phyloP scores from a whole-genome alignment of 805 yeast species.

The Spathaspora sp. region DNA sequence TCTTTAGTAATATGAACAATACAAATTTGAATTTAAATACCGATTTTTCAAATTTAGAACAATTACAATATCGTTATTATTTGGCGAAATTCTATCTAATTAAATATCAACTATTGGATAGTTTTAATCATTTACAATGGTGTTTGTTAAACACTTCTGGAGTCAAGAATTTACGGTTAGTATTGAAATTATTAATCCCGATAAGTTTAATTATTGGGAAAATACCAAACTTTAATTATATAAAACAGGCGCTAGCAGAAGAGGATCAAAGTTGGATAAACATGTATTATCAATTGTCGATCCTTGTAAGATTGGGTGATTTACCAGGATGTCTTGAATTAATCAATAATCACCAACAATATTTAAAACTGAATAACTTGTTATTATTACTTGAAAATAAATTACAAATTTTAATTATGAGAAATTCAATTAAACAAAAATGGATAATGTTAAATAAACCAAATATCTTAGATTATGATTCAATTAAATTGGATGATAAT shows the following conservation, averaged over 20 bases:
- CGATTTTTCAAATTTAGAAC: slow-evolving; percentile 41
- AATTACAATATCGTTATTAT: slow-evolving; percentile 50
- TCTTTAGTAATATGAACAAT: slow-evolving; percentile 57
- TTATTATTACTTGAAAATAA: slow-evolving; percentile 42
- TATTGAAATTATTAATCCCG: slow-evolving; percentile 50
- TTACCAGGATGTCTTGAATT: slow-evolving; percentile 29
- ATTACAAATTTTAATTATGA: slow-evolving; percentile 38
- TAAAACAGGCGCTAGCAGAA: slow-evolving; percentile 7
- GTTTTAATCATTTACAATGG: slow-evolving; percentile 52
- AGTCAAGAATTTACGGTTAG: slow-evolving; percentile 31
- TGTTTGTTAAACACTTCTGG: slow-evolving; percentile 35
- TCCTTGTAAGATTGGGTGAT: slow-evolving; percentile 41
- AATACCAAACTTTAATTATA: slow-evolving; percentile 33
- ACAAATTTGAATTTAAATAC: slow-evolving; percentile 37
- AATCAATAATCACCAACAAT: slow-evolving; percentile 25
- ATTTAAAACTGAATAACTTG: slow-evolving; percentile 34
- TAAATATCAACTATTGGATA: slow-evolving; percentile 46
- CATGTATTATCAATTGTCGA: slow-evolving; percentile 35
- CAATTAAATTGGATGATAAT: slow-evolving; percentile 8
- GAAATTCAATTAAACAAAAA: slow-evolving; percentile 40
- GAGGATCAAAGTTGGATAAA: slow-evolving; percentile 20
- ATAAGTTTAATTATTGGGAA: slow-evolving; percentile 53
- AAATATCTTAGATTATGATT: slow-evolving; percentile 26
- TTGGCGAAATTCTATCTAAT: slow-evolving; percentile 53
- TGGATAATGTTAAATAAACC: slow-evolving; percentile 25